phyloP scores from a whole-genome alignment of 2,329 filamentous ascomycete species.

The Colletotrichum eremochloae region DNA sequence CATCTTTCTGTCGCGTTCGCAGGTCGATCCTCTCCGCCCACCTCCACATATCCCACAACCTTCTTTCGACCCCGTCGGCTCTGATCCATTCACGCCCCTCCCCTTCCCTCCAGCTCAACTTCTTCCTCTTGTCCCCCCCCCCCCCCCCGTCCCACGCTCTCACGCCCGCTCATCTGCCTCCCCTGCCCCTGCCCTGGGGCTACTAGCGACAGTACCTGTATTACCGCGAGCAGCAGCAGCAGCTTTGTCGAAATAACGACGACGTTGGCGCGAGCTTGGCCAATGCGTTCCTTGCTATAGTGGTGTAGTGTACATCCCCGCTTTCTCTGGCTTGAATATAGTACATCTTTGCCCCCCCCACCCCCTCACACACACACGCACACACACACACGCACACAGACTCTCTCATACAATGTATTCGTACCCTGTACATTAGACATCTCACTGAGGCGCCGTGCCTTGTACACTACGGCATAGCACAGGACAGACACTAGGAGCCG shows the following conservation, averaged over 20 bases:
- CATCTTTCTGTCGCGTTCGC: slow-evolving; percentile 39
- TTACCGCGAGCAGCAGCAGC: slow-evolving; percentile 16
- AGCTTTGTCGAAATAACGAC: slow-evolving; percentile 9
- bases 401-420: not conserved
- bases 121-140: slow-evolving; percentile 20
- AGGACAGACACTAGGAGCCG: not conserved
- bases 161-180: slow-evolving; percentile 33
- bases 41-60: slow-evolving; percentile 43
- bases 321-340: slow-evolving; percentile 10
- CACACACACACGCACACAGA: no score
- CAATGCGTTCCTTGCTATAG: slow-evolving; percentile 20
- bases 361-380: not conserved
- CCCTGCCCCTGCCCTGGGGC: slow-evolving; percentile 24
- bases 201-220: slow-evolving; percentile 10
- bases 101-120: not conserved
- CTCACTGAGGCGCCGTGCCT: not conserved
- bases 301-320: not conserved
- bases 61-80: slow-evolving; percentile 40
- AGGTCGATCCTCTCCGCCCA: slow-evolving; percentile 42
- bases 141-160: slow-evolving; percentile 21
- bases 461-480: not conserved
- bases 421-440: not conserved
- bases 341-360: not conserved
- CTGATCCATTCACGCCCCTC: slow-evolving; percentile 31
- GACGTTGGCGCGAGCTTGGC: slow-evolving; percentile 32